Evolutionary conservation across 2,329 filamentous ascomycete genomes (phyloP).

Genomic region (Aspergillus jensenii): DNA sequence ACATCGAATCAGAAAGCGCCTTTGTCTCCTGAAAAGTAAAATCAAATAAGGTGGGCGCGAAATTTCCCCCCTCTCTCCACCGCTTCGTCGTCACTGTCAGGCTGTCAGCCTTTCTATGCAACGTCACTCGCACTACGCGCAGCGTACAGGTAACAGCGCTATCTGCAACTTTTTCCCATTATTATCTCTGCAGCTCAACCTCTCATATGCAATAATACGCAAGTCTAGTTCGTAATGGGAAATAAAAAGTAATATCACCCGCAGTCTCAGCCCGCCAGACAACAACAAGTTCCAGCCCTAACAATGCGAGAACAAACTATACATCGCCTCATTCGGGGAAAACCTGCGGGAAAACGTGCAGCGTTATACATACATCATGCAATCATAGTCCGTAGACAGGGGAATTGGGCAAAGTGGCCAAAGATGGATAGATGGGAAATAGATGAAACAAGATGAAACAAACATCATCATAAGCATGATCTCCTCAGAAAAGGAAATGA

Average conservation of each 20-base stretch:
- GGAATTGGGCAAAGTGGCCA: conserved; percentile 11
- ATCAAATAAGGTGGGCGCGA: not conserved
- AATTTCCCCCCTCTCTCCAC: not conserved
- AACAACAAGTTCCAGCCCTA: conserved; percentile 15
- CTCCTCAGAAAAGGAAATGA: conserved; percentile 4
- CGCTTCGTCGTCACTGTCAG: not conserved
- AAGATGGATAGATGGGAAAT: conserved; percentile 12
- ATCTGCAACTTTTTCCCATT: conserved; percentile 1
- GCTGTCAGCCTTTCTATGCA: not conserved
- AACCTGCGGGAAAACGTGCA: conserved; percentile 19
- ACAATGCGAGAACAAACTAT: conserved; percentile 22
- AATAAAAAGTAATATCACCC: conserved; percentile 9
- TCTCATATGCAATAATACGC: conserved; percentile 11
- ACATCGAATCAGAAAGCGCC: conserved; percentile 1
- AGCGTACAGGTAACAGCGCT: not conserved
- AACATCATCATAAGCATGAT: conserved; percentile 19
- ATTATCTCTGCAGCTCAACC: conserved; percentile 3
- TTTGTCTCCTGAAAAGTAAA: not conserved
- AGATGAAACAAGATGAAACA: conserved; percentile 19
- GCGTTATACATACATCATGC: conserved; percentile 39
- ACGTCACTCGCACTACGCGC: not conserved
- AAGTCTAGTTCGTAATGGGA: conserved; percentile 12
- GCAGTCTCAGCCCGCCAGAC: not conserved
- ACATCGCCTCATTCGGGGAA: conserved; percentile 20
- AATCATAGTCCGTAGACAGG: conserved; percentile 34